A percentile compares a stretch with the other conserved stretches of the same genome.
These are phyloP conservation scores for Biscogniauxia mediterranea DNA, from an alignment of 2,329 filamentous ascomycete species.

Conservation along the genomic window DNA sequence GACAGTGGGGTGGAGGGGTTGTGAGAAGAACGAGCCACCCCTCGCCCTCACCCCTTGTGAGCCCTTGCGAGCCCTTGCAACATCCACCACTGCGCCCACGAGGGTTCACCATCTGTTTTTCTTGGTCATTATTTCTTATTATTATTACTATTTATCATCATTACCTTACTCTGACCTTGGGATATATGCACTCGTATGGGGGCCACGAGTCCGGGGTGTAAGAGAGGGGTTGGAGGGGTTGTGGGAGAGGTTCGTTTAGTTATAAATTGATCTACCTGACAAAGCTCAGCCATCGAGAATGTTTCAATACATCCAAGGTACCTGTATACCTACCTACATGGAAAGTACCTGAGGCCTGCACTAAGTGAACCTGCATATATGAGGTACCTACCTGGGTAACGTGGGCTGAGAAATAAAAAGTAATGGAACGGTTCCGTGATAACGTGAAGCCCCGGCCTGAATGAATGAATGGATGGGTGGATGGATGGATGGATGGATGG, in stretches of 20 bases:
- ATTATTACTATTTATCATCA: neutral
- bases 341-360: neutral
- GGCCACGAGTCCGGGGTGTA: neutral
- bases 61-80: conserved; percentile 21
- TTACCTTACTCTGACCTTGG: neutral
- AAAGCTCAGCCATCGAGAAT: neutral
- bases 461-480: neutral
- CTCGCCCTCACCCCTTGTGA: neutral
- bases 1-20: neutral
- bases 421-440: neutral
- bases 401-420: neutral
- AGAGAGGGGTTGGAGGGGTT: neutral
- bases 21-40: neutral
- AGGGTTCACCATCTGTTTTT: conserved; percentile 8
- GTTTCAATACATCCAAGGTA: neutral
- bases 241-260: neutral
- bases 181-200: neutral
- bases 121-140: conserved; percentile 14
- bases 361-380: neutral
- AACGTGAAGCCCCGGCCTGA: neutral
- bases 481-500: neutral
- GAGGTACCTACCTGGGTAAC: neutral
- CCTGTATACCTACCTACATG: neutral
- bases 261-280: neutral
- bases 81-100: conserved; percentile 25